Evolutionary conservation across 108 stramenopile species (phyloP), one percentile per base, ranked within the genome.

Genomic region (Fragilaria crotonensis): DNA sequence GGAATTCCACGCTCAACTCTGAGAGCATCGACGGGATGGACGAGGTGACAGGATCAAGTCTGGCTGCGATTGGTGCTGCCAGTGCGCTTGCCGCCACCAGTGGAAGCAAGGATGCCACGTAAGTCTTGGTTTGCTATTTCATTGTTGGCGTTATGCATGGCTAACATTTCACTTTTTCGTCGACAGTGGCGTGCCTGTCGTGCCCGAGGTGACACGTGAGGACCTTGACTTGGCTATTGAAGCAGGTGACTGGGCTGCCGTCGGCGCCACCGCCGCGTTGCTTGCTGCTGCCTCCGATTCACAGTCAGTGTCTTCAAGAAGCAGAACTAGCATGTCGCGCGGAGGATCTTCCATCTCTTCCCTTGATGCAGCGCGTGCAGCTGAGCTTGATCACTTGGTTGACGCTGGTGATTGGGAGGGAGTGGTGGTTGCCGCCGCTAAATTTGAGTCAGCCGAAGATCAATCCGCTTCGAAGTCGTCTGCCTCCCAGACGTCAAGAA

Each of bases 351-450:
- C 29, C n/a, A 52, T 51, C 5, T 62, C 68, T 4, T 48, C 57
- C 1, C 20, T 76, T 5, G 59, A 71, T 56, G 72, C 75, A 29
- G 73, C 65, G 17, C 72, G 84, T 30, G 90, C 83, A 19, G 72
- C 80, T 7, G 90, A 92, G 64, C 66, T 92, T 25, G 90, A 92
- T 63, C 78, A 70, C 31, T 68, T 92, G 29, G 87, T 92, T 3
- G 87, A 86, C 45, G 80, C 81, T 21, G 90, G 90, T 4, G 87
- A 92, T 65, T 92, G 90, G 90, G 85, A 86, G 63, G 90, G 85
- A 21, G 90, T 92, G 21, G 90, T 92, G 4, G 56, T 84, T 29
- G 87, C 87, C 14, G 90, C 90, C 3, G 87, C 87, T 23, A 71
- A 80, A 52, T 92, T 84, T 48, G 87, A 92, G 52, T 72, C 78